A percentile compares a stretch with the other conserved stretches of the same genome.
These are phyloP conservation scores for Neurospora sp. DNA, from an alignment of 495 filamentous ascomycete genomes.

Conservation along the genomic window DNA sequence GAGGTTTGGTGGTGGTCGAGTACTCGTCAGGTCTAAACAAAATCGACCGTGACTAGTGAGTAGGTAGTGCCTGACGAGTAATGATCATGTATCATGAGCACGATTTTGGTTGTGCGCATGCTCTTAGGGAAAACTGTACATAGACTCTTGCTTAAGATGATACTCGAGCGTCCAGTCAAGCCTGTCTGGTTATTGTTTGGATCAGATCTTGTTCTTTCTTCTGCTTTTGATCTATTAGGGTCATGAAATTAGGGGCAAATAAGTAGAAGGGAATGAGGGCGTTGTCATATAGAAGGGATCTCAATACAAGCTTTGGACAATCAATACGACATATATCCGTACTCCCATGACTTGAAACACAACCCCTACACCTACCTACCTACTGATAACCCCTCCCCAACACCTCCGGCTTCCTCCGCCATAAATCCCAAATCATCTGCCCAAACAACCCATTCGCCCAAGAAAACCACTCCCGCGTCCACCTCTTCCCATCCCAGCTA, in stretches of 20 bases:
- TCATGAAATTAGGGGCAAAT: not conserved
- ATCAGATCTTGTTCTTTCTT: not conserved
- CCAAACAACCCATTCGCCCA: slow-evolving; percentile 65
- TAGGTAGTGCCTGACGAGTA: not conserved
- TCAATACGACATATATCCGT: no score
- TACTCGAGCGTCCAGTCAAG: not conserved
- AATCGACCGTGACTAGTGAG: not conserved
- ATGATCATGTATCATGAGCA: not conserved
- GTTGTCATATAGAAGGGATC: not conserved
- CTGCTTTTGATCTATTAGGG: not conserved
- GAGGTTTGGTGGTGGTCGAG: not conserved
- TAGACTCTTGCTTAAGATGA: not conserved
- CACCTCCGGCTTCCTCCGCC: slow-evolving; percentile 29
- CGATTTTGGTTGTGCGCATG: not conserved
- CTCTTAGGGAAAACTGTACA: not conserved
- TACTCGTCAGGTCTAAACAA: not conserved
- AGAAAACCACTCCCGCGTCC: slow-evolving; percentile 58
- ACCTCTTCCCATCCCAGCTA: slow-evolving; percentile 36
- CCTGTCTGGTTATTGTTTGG: not conserved
- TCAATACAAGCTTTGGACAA: not conserved
- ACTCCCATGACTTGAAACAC: not conserved
- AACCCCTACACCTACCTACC: not conserved
- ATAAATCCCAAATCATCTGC: slow-evolving; percentile 51
- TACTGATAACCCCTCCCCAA: slow-evolving; percentile 30
- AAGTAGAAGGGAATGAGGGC: not conserved